Base-by-base conservation (phyloP, 768 basidiomycete species). In the Pleurotus sapidus region DNA sequence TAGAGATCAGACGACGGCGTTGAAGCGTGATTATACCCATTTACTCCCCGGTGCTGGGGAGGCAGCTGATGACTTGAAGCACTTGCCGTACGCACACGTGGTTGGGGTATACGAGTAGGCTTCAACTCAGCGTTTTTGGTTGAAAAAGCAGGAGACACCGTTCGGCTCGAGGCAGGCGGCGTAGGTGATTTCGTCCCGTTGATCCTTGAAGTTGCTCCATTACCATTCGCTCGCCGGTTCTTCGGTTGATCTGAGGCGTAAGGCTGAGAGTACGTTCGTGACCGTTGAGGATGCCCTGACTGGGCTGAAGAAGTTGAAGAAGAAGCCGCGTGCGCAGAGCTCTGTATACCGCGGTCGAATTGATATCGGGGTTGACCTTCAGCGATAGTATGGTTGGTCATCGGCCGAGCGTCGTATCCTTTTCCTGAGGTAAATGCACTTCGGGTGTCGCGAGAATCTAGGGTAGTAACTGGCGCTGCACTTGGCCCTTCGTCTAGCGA, bases 221-320 rank as follows among this genome's bases (percentile, higher is more conserved):
- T 42, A 9, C 24, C 39, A 40, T 46, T 49, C 18, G 46, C 25
- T 18, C 51, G 50, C 25, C 67, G 67, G 20, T 67, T 65, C 53
- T 72, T 71, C 5, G 63, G 42, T 20, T 67, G 49, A 46, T 83
- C 79, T 40, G 79, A 72, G 14, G 72, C 60, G 59, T 79, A 80
- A 4, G 86, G 87, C 63, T 84, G 82, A 20, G 88, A 89, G 57
- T 84, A 77, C 6, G 89, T 89, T 55, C 89, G 80, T 14, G 81
- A 64, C 55, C 87, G 87, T 61, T 75, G 80, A 57, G 70, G 59
- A 48, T 34, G 30, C 3, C 30, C 30, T 9, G 70, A 55, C 55
- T 70, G 60, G 59, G 71, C 67, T 55, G 71, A 60, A 30, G 69
- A 49, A 42, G 72, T 61, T 49, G 66, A 63, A 61, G 67, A n/a